Evolutionary conservation across 179 eudicot species (phyloP).

Genomic region (Heliamphora pulchella): DNA sequence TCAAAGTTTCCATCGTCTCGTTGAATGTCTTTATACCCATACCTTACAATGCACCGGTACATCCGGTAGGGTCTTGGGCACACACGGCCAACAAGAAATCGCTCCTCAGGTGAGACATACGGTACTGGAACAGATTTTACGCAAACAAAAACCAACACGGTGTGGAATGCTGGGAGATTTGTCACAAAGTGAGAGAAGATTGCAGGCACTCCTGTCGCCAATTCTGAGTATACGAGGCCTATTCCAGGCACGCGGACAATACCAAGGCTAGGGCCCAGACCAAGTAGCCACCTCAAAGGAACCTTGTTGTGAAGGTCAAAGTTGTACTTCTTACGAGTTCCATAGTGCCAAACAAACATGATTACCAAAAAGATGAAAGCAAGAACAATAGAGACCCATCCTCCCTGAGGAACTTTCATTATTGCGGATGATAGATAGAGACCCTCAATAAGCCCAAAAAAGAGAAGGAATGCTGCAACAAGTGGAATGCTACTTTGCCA

Average conservation of each 20-base stretch:
- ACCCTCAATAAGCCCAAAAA: conserved; percentile 64
- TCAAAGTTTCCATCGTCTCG: conserved; percentile 80
- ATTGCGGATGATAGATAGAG: conserved; percentile 65
- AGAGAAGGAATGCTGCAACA: conserved; percentile 56
- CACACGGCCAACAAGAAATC: conserved; percentile 81
- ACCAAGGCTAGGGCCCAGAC: conserved; percentile 91
- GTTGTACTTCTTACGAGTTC: conserved; percentile 79
- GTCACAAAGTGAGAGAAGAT: conserved; percentile 94
- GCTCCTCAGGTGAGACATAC: conserved; percentile 71
- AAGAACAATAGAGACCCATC: conserved; percentile 83
- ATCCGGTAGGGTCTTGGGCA: conserved; percentile 89
- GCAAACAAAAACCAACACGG: conserved; percentile 76
- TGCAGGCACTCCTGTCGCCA: conserved; percentile 91
- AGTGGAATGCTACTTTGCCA: conserved; percentile 51
- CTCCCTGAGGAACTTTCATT: conserved; percentile 81
- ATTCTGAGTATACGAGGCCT: conserved; percentile 83
- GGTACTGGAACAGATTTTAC: conserved; percentile 94
- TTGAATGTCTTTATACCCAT: conserved; percentile 83
- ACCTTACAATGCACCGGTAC: conserved; percentile 88
- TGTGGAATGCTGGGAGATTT: conserved; percentile 91
- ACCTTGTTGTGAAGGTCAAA: conserved; percentile 93
- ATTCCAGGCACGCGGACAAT: conserved; percentile 93
- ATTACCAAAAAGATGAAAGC: conserved; percentile 53
- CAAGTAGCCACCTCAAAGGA: conserved; percentile 82
- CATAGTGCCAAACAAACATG: conserved; percentile 91